phyloP scores from a whole-genome alignment of 140 eudicot species.

The Oenanthe javanica region DNA sequence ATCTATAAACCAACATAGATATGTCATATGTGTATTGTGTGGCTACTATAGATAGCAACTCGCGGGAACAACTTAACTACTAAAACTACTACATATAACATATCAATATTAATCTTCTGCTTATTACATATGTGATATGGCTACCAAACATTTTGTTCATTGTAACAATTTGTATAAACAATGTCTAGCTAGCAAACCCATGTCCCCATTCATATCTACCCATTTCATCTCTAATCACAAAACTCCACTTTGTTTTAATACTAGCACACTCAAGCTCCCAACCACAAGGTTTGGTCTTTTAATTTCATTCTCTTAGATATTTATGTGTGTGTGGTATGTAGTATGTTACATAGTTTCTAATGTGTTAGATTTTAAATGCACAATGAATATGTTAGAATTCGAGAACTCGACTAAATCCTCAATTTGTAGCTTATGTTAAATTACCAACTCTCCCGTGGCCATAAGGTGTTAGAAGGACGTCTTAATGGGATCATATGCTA shows the following conservation, averaged over 20 bases:
- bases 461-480: too few species aligned
- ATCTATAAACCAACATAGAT: background rate
- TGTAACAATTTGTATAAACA: constrained; percentile 18
- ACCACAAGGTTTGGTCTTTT: constrained; percentile 7
- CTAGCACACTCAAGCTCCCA: background rate
- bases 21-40: too few species aligned
- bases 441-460: too few species aligned
- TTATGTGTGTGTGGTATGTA: background rate
- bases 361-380: too few species aligned
- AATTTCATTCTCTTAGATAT: background rate
- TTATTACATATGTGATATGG: constrained; percentile 12
- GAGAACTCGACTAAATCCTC: too few species aligned
- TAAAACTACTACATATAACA: background rate
- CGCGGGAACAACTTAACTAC: constrained; percentile 3
- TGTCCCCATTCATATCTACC: constrained; percentile 19
- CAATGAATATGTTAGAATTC: too few species aligned
- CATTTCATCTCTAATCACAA: constrained; percentile 15
- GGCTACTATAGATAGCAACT: background rate
- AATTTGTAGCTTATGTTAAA: too few species aligned
- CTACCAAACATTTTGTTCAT: constrained; percentile 20
- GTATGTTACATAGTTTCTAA: background rate
- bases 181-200: constrained; percentile 12
- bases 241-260: background rate
- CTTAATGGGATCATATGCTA: too few species aligned
- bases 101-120: background rate